A percentile compares a stretch with the other conserved stretches of the same genome.
Evolutionary conservation across 257 asterid species (phyloP).

Genomic region (Coffea canephora): DNA sequence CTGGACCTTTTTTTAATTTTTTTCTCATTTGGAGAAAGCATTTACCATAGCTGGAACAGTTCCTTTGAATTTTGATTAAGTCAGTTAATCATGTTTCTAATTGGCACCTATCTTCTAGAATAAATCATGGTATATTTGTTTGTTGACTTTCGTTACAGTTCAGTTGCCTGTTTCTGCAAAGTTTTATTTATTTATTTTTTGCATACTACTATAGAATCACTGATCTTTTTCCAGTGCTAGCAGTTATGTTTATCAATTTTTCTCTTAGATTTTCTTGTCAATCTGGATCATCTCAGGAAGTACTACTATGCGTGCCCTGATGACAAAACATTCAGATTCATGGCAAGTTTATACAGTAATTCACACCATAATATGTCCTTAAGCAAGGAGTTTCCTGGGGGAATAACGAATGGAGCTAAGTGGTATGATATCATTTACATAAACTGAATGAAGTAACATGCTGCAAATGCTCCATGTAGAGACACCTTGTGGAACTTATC

Average conservation of each 20-base stretch:
- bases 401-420: conserved; percentile 88
- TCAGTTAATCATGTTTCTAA: neutral
- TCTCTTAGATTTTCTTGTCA: neutral
- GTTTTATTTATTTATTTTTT: neutral
- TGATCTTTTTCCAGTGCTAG: too few species aligned
- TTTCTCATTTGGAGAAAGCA: neutral
- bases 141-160: neutral
- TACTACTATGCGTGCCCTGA: conserved; percentile 80
- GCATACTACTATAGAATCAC: neutral
- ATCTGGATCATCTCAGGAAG: conserved; percentile 43
- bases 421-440: conserved; percentile 51
- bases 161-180: neutral
- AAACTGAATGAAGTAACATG: neutral
- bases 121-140: neutral
- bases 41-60: neutral
- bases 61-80: neutral
- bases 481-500: conserved; percentile 15
- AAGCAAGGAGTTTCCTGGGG: conserved; percentile 85
- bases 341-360: conserved; percentile 75
- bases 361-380: conserved; percentile 91
- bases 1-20: neutral
- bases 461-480: neutral
- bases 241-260: neutral
- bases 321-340: conserved; percentile 68
- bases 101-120: neutral